Evolutionary conservation across 2,329 filamentous ascomycete species (phyloP).

Genomic region (Endocalyx cinctus): DNA sequence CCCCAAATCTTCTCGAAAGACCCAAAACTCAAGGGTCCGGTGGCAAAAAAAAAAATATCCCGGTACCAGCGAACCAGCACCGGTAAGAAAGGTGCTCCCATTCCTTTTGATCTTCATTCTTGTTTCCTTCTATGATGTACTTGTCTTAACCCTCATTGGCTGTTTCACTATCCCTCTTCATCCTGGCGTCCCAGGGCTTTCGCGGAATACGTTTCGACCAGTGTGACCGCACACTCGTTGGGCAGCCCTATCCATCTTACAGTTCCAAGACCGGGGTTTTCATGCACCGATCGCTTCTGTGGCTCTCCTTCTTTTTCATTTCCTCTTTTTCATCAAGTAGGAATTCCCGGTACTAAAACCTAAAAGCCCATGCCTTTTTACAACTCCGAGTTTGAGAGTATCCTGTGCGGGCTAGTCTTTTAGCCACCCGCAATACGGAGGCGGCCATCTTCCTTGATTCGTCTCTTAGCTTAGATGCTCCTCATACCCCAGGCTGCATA

Average conservation of each 20-base stretch:
- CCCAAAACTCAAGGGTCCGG: constrained; percentile 23
- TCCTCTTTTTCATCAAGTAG: too few species aligned
- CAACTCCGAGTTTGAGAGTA: too few species aligned
- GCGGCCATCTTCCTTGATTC: constrained; percentile 26
- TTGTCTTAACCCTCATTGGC: constrained; percentile 20
- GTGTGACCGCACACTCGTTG: too few species aligned
- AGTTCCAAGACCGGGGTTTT: constrained; percentile 17
- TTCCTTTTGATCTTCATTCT: constrained; percentile 22
- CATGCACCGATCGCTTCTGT: constrained; percentile 16
- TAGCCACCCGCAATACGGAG: constrained; percentile 23
- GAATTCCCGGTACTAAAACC: too few species aligned
- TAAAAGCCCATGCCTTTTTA: too few species aligned
- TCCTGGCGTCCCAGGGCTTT: too few species aligned
- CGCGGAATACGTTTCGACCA: too few species aligned
- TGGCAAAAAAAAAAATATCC: constrained; percentile 29
- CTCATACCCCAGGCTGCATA: constrained; percentile 26
- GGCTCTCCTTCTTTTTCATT: constrained; percentile 15
- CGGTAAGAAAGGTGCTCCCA: constrained; percentile 22
- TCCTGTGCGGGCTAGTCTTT: too few species aligned
- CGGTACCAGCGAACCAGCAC: constrained; percentile 20
- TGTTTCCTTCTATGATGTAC: constrained; percentile 17
- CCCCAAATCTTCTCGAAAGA: too few species aligned
- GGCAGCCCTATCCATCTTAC: constrained; percentile 12
- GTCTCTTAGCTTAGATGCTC: constrained; percentile 26
- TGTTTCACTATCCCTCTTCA: constrained; percentile 10